Evolutionary conservation across 331 rosid species (phyloP), one percentile per base, ranked within the genome.

Genomic region (Telfairia occidentalis): DNA sequence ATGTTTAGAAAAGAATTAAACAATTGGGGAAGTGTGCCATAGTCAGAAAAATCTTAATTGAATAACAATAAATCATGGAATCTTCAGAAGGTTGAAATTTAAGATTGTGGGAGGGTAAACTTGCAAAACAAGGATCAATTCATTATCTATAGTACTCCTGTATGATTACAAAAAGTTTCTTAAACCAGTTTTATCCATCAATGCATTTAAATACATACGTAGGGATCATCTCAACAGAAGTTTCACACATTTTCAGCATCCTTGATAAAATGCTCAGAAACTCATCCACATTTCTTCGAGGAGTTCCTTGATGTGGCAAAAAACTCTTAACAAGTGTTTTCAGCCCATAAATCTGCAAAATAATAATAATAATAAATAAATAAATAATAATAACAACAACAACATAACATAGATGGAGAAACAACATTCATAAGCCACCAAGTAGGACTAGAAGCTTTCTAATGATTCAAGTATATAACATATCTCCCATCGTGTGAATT

Each of bases 341-440:
- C 81, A 94, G 85, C 79, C 89, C 97, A 85, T 79, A 91, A 79
- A 90, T 91, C 98, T 94, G 92, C 83, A 84, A 79, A 72, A 76
- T n/a, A n/a, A n/a, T n/a, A n/a, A n/a, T n/a, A n/a, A n/a, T n/a
- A 40, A 15, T 77, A 15, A n/a, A 75, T 8, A 70, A 37, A 52
- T 0, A 13, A 29, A 35, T 57, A 12, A n/a, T n/a, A n/a, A n/a
- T n/a, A n/a, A n/a, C n/a, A n/a, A n/a, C n/a, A n/a, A n/a, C n/a
- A n/a, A 73, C 15, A 45, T 40, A 10, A 32, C 42, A 74, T 9
- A 34, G 13, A 30, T n/a, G 5, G 26, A 81, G 72, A 72, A 66
- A 76, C 45, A 12, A 15, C 28, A 70, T 13, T 57, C 38, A 16
- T 70, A 45, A 4, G 45, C 24, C 50, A 40, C 73, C 26, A 65